Evolutionary conservation across 1,139 yeast genomes (phyloP), one percentile per base, ranked within the genome.

Genomic region (Pichia inconspicua): DNA sequence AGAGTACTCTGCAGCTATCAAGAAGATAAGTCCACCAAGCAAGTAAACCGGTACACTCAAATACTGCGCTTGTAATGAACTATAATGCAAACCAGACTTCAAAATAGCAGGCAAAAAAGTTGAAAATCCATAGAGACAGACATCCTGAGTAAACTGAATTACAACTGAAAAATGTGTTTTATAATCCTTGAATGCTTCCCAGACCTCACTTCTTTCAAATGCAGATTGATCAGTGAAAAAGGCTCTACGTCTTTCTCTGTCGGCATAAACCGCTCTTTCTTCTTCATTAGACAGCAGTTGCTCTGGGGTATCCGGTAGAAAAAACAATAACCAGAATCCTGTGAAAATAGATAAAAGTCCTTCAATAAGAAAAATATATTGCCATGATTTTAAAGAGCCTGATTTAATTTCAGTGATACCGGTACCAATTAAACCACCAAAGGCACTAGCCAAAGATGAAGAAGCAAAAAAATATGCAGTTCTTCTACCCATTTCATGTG

Each of bases 51-150:
- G 49, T 11, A 47, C 46, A 22, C 42, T 11, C 35, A 47, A 47
- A 22, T 47, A 47, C 32, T 47, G 49, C 9, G 49, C 47, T 38
- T 47, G 36, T n/a, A 47, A 37, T 5, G 47, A 11, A n/a, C 19
- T 19, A 17, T 32, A 47, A 4, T 27, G 19, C 25, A 47, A 34
- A 17, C 49, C 49, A 4, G 49, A 44, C 27, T 44, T 44, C 15
- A 47, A 47, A 41, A 47, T 47, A 8, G 46, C 35, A 15, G 49
- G 49, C 10, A 47, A 38, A 28, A 47, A 47, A 7, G 49, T 47
- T 12, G 49, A 47, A 25, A 47, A 47, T 3, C 49, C 49, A 25
- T 47, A 47, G 14, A 47, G 47, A 38, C 49, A 47, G 15, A 47
- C 34, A 38, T 47, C 49, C 34, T 47, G 49, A 14, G 43, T 37